Evolutionary conservation across 768 basidiomycete genomes (phyloP), one percentile per base, ranked within the genome.

Genomic region (Mycena epipterygia): DNA sequence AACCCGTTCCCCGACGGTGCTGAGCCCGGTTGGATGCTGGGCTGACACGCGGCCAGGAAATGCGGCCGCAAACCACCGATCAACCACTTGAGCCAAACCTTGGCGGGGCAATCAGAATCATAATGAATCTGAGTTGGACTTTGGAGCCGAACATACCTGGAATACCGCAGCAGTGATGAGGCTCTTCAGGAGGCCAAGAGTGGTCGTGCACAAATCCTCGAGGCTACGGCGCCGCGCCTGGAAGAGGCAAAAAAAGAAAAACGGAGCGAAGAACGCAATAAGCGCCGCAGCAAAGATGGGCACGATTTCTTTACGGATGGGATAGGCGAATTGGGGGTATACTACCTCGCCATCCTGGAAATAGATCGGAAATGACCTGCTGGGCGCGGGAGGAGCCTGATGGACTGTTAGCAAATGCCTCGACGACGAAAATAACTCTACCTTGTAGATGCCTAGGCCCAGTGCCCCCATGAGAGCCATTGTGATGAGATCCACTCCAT

Each of bases 391-490:
- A 2, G 79, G 64, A 23, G 30, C 42, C 41, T 44, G n/a, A 44
- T 6, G 68, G 30, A 46, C 41, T 27, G 30, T 55, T 32, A n/a
- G 60, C 71, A 21, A 49, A 62, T 19, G 23, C 25, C 3, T 7
- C 4, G 27, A 25, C n/a, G 32, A 32, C 27, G 33, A 16, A 16
- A 58, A 42, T 1, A n/a, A 76, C 79, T 60, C 74, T 58, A 25
- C 42, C 41, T 41, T 13, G 66, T 35, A 48, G 41, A 37, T 48
- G 21, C 89, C 89, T 19, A 89, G 76, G 0, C 85, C 87, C 59
- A 84, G 62, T n/a, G 83, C 84, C n/a, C 87, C 88, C 83, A 89
- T 87, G n/a, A 85, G 75, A 0, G 83, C 85, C 88, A 90, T 88
- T 2, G 88, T 88, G 30, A 90, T 79, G 16, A 90, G 72, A 69